These are phyloP conservation scores for Diaporthe humulicola DNA, from an alignment of 2,329 filamentous ascomycete species.

Conservation along the genomic window DNA sequence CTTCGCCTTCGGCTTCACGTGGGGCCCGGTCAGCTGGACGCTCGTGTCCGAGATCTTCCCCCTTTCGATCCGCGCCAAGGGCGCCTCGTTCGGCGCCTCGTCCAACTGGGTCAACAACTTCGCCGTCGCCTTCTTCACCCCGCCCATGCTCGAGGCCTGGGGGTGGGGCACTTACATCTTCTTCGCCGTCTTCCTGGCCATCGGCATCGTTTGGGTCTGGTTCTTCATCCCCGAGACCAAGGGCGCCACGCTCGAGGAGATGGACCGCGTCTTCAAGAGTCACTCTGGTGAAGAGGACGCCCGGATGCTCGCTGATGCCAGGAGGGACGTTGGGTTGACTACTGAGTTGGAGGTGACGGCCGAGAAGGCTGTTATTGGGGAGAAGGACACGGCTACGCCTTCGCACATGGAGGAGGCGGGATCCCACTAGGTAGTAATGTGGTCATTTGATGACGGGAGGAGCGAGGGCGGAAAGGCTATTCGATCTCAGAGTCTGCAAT, in stretches of 20 bases:
- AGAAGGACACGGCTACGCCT: not conserved
- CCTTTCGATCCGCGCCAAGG: slow-evolving; percentile 53
- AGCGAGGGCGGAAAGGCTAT: not conserved
- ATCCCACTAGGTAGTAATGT: not conserved
- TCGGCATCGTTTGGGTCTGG: slow-evolving; percentile 60
- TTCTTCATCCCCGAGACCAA: slow-evolving; percentile 69
- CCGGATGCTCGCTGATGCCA: slow-evolving; percentile 43
- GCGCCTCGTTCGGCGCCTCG: slow-evolving; percentile 56
- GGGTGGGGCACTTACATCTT: slow-evolving; percentile 70
- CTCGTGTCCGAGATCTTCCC: slow-evolving; percentile 55
- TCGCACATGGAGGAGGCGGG: slow-evolving; percentile 14
- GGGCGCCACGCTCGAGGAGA: slow-evolving; percentile 65
- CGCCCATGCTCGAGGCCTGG: slow-evolving; percentile 55
- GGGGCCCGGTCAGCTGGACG: slow-evolving; percentile 51
- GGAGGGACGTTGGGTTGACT: slow-evolving; percentile 42
- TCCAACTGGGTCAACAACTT: slow-evolving; percentile 63
- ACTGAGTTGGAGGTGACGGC: slow-evolving; percentile 4
- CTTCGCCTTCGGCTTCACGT: slow-evolving; percentile 46
- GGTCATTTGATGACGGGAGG: fast-evolving
- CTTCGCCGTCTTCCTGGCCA: slow-evolving; percentile 64
- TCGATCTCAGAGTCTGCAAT: not conserved
- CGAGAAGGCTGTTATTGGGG: slow-evolving; percentile 13
- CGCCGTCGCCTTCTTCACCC: slow-evolving; percentile 59
- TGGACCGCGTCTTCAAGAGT: slow-evolving; percentile 65
- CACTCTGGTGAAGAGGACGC: slow-evolving; percentile 49